These are phyloP conservation scores for Verbena officinalis DNA, from an alignment of 257 asterid genomes.

Conservation along the genomic window DNA sequence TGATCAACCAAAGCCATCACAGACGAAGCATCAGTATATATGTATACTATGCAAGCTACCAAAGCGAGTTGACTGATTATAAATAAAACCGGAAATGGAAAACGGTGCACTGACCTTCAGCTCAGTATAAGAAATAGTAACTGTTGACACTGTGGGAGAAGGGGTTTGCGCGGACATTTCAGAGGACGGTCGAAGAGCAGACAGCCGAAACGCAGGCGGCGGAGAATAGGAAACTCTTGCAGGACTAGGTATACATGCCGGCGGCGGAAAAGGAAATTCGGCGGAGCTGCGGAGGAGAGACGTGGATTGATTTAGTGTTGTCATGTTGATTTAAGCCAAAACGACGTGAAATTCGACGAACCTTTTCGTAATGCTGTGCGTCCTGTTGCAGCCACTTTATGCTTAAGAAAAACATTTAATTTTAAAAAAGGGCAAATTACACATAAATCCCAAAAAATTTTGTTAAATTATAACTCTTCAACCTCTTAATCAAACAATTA, in stretches of 20 bases:
- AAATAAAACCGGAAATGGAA: neutral
- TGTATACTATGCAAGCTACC: neutral
- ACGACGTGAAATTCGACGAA: too few relatives aligned
- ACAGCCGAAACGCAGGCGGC: slow-evolving; percentile 23
- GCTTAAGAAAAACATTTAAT: too few relatives aligned
- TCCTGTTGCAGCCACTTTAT: too few relatives aligned
- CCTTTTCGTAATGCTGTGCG: too few relatives aligned
- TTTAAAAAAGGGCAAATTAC: too few relatives aligned
- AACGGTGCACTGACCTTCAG: slow-evolving; percentile 44
- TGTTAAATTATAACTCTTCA: too few relatives aligned
- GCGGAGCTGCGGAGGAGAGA: slow-evolving; percentile 16
- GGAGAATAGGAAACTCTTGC: slow-evolving; percentile 7
- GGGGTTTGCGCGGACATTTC: slow-evolving; percentile 38
- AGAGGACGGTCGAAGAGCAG: slow-evolving; percentile 29
- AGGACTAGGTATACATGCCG: neutral
- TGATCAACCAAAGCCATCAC: slow-evolving; percentile 29
- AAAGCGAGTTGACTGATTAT: neutral
- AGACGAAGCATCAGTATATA: slow-evolving; percentile 24
- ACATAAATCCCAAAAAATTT: too few relatives aligned
- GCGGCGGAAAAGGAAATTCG: slow-evolving; percentile 20
- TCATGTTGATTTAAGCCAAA: too few relatives aligned
- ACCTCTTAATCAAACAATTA: too few relatives aligned
- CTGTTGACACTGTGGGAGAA: slow-evolving; percentile 48
- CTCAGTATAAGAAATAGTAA: slow-evolving; percentile 59
- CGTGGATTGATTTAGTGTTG: slow-evolving; percentile 17